phyloP scores from a whole-genome alignment of 768 basidiomycete species.

The Boletus reticulatus region DNA sequence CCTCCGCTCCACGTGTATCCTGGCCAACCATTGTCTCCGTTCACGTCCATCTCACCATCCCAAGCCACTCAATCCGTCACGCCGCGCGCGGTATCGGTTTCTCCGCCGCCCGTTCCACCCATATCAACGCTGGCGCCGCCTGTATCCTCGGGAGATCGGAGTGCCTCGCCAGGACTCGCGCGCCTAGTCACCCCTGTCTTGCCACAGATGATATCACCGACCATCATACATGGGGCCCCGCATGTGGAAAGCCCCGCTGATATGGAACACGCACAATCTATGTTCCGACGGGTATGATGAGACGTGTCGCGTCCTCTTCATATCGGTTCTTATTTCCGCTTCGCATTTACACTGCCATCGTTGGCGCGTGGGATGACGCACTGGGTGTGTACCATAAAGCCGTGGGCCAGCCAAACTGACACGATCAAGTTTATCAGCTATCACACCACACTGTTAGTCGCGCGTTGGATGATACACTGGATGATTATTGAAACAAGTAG shows the following conservation, averaged over 20 bases:
- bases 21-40: background rate
- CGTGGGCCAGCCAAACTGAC: no score
- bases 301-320: background rate
- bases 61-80: background rate
- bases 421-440: no score
- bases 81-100: background rate
- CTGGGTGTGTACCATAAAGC: no score
- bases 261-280: constrained; percentile 16
- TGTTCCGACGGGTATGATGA: constrained; percentile 6
- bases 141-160: background rate
- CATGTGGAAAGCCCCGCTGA: constrained; percentile 34
- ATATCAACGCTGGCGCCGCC: constrained; percentile 18
- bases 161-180: background rate
- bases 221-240: constrained; percentile 17
- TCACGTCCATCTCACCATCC: constrained; percentile 7
- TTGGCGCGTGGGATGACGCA: no score
- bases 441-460: no score
- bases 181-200: constrained; percentile 11
- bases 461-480: background rate
- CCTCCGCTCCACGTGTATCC: constrained; percentile 2
- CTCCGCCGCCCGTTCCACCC: constrained; percentile 18
- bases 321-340: background rate
- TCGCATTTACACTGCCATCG: no score
- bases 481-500: background rate
- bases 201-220: constrained; percentile 12